These are phyloP conservation scores for Mayamaea pseudoterrestris DNA, from an alignment of 108 stramenopile genomes.

Conservation along the genomic window DNA sequence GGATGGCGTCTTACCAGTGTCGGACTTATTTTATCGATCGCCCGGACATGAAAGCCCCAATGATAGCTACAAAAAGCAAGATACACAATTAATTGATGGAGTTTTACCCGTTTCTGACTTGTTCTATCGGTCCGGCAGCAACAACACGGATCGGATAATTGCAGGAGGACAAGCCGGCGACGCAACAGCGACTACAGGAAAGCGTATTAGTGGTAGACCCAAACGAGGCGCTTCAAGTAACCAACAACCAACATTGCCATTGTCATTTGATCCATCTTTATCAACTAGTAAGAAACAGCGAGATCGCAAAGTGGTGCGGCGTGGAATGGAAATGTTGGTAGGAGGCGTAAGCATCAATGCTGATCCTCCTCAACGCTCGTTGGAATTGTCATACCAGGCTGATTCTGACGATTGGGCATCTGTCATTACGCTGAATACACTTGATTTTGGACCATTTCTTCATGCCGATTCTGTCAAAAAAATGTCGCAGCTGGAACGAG, in stretches of 20 bases:
- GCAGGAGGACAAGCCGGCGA: too few species aligned
- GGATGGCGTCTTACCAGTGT: conserved; percentile 64
- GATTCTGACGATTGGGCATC: conserved; percentile 37
- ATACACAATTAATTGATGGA: conserved; percentile 16
- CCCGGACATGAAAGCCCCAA: conserved; percentile 2
- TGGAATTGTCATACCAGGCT: conserved; percentile 48
- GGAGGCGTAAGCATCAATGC: conserved; percentile 80
- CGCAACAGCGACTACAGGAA: too few species aligned
- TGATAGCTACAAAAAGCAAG: not conserved
- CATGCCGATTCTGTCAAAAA: conserved; percentile 35
- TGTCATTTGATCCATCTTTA: too few species aligned
- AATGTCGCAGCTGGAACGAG: conserved; percentile 27
- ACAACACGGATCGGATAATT: conserved; percentile 11
- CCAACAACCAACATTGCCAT: too few species aligned
- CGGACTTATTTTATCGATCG: conserved; percentile 67
- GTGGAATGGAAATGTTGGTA: conserved; percentile 87
- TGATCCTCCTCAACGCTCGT: conserved; percentile 59
- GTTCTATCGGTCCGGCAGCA: conserved; percentile 14
- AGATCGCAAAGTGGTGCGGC: conserved; percentile 57
- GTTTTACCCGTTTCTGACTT: conserved; percentile 33
- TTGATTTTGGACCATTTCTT: conserved; percentile 66
- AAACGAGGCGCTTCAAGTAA: not conserved
- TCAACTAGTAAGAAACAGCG: not conserved
- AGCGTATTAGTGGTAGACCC: too few species aligned
- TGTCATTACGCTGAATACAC: conserved; percentile 41